Base-by-base conservation (phyloP, 768 basidiomycete genomes). In the Strobilomyces echinocephalus region DNA sequence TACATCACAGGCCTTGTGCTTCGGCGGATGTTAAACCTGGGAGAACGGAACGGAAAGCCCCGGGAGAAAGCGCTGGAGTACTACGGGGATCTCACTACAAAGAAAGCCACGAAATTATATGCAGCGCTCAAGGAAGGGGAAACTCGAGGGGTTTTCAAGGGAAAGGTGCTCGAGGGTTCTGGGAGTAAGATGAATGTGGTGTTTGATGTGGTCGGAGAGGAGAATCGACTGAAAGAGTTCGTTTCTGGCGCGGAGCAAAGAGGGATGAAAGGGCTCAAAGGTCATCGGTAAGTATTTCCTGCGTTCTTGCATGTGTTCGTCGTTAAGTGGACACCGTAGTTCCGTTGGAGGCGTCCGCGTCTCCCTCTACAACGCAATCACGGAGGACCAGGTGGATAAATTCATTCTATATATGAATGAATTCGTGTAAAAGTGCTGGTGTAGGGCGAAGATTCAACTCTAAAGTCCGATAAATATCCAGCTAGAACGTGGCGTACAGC, bases 181-280 rank as follows among this genome's bases (percentile, higher is more conserved):
- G 80, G 87, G 55, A 97, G 95, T 70, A 88, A 89, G 84, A 98
- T 98, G 95, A 99, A 99, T 67, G 78, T 91, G 15, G 89, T 91
- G 1, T 98, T 97, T 70, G 80, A 82, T 49, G 74, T 95, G 12
- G 58, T 82, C 12, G 88, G 84, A 0, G 87, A 84, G 0, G 85
- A 89, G n/a, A 87, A 79, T 1, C 78, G 76, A 18, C 77, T 97
- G 69, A 80, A 81, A 62, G 71, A 74, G 61, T 98, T 97, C 69
- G 67, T 98, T 59, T 76, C 79, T 18, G 91, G 88, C 10, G 95
- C 95, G 0, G 87, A 92, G 64, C 76, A 74, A 60, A 74, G 69
- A 53, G 91, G 89, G 0, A 84, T 98, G 80, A 85, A 84, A 61
- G 89, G 88, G 33, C 72, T 97, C 52, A 95, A 92, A 69, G 97